phyloP scores from a whole-genome alignment of 176 grass and related monocot species.

The Tuctoria greenei region DNA sequence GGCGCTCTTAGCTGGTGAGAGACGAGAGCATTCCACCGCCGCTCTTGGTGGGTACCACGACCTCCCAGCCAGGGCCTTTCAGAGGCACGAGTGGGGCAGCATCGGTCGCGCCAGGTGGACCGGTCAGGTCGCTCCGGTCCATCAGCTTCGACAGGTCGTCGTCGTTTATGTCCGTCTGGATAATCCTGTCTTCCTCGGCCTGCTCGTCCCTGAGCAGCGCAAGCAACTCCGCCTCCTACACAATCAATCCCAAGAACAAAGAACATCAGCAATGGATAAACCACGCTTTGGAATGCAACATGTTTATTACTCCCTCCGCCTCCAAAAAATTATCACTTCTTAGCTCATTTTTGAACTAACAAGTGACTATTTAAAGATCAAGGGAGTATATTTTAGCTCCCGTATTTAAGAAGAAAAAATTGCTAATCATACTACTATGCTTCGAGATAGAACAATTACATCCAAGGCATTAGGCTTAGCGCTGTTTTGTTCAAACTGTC shows the following conservation, averaged over 20 bases:
- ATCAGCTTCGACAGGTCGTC: conserved; percentile 67
- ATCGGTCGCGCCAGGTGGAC: background rate
- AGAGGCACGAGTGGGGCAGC: conserved; percentile 43
- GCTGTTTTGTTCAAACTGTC: conserved; percentile 81
- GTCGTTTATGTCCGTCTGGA: conserved; percentile 74
- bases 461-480: conserved; percentile 62
- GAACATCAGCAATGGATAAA: background rate
- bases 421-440: background rate
- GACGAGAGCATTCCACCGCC: conserved; percentile 65
- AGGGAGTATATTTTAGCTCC: background rate
- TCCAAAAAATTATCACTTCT: too few relatives aligned
- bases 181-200: conserved; percentile 69
- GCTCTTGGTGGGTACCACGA: conserved; percentile 72
- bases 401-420: background rate
- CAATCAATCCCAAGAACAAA: background rate
- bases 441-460: conserved; percentile 28
- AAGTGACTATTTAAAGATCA: too few relatives aligned
- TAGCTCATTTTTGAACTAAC: too few relatives aligned
- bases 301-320: too few relatives aligned
- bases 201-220: conserved; percentile 76
- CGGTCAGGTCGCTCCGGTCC: conserved; percentile 63
- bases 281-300: background rate
- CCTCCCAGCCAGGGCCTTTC: conserved; percentile 93
- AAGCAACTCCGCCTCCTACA: conserved; percentile 65
- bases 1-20: conserved; percentile 56